Base-by-base conservation (phyloP, 2,329 filamentous ascomycete species). In the Oidium heveae region DNA sequence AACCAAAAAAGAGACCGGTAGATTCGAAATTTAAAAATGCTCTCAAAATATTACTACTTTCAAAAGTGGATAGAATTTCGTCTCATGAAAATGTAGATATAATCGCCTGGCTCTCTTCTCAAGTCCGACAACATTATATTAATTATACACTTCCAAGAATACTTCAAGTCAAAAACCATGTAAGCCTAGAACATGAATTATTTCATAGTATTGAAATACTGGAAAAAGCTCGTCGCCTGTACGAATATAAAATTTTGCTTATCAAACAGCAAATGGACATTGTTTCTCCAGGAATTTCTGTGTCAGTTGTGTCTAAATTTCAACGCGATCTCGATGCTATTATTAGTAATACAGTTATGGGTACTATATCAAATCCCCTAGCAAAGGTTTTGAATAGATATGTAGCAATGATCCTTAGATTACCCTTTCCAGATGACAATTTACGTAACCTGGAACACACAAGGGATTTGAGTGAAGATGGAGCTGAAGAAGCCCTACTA, bases 311-410 rank as follows among this genome's bases (percentile, higher is more conserved):
- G 8, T 63, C 62, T 54, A 74, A 73, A 55, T 82, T 85, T 61
- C 70, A 69, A 16, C 68, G 73, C 52, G 79, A 84, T 58, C 65
- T 84, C 12, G 74, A 82, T 61, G 77, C 79, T 22, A 70, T 83
- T 22, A 73, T 84, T 58, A 74, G 75, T 47, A 81, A 82, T 63
- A 79, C 79, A 10, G 70, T 78, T 56, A 74, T 73, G 2, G 68
- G 68, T 39, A 68, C 71, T 4, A 68, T 83, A 52, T 69, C 72
- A 37, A 67, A 68, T 51, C 74, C 78, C 1, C 64, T 85, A 24
- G 71, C 70, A 44, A 68, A 66, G 44, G 73, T 81, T 39, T 62
- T 85, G 49, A 68, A 68, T 13, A 69, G 71, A 53, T 68, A 76
- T n/a, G 70, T 76, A 56, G 70, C 68, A 52, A 66, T 65, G 59